Evolutionary conservation across 169 alveolate species (phyloP).

Genomic region (Cryptosporidium andersoni): DNA sequence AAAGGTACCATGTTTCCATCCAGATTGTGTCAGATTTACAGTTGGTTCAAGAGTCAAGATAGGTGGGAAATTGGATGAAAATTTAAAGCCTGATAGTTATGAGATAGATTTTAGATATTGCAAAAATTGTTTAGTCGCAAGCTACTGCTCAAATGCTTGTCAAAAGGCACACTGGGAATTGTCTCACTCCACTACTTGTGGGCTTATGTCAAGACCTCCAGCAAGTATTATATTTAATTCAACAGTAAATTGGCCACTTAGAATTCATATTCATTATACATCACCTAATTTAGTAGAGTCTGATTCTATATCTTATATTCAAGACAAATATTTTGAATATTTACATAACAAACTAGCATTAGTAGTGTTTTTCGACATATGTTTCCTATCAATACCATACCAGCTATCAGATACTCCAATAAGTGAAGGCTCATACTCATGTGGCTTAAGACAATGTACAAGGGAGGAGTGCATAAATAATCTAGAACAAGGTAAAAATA

Average conservation of each 20-base stretch:
- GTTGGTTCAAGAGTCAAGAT: slow-evolving; percentile 61
- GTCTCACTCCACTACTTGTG: slow-evolving; percentile 63
- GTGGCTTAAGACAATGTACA: slow-evolving; percentile 42
- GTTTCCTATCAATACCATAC: slow-evolving; percentile 43
- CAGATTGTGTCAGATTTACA: slow-evolving; percentile 45
- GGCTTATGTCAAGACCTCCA: slow-evolving; percentile 65
- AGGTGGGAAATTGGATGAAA: background rate
- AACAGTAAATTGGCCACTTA: slow-evolving; percentile 69
- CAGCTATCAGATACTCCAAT: slow-evolving; percentile 8
- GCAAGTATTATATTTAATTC: slow-evolving; percentile 49
- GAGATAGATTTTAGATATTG: slow-evolving; percentile 68
- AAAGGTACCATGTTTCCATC: slow-evolving; percentile 68
- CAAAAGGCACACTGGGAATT: slow-evolving; percentile 67
- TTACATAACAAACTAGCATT: slow-evolving; percentile 30
- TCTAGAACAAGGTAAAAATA: background rate
- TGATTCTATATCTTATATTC: slow-evolving; percentile 45
- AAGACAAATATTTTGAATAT: slow-evolving; percentile 57
- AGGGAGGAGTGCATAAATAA: slow-evolving; percentile 19
- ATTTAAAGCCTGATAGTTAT: background rate
- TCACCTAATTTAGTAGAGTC: slow-evolving; percentile 20
- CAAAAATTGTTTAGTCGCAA: slow-evolving; percentile 56
- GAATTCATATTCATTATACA: slow-evolving; percentile 50
- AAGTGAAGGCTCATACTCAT: slow-evolving; percentile 9
- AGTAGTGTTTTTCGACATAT: slow-evolving; percentile 53
- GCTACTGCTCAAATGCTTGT: slow-evolving; percentile 63